Conservation (phyloP, 768 basidiomycete genomes). For the Pulveroboletus sp. region DNA sequence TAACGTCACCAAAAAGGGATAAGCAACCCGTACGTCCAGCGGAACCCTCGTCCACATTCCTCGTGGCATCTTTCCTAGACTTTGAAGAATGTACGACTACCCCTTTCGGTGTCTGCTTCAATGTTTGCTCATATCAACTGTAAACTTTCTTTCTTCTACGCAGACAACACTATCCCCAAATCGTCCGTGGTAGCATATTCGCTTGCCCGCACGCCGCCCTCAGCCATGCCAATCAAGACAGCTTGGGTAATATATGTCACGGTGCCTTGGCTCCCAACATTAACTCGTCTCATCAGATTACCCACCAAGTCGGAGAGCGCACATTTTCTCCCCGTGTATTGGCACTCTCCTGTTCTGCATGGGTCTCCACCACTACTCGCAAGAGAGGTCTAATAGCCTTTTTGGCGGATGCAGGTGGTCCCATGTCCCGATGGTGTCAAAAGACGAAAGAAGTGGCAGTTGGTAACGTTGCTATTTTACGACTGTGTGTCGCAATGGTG, state of each 20-base stretch:
- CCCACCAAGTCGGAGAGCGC: constrained; percentile 34
- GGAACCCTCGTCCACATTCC: constrained; percentile 39
- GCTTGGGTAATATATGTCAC: constrained; percentile 40
- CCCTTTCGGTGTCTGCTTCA: neutral
- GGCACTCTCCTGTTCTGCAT: constrained; percentile 41
- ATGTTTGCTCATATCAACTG: neutral
- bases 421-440: constrained; percentile 30
- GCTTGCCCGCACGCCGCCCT: constrained; percentile 32
- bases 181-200: constrained; percentile 34
- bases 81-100: constrained; percentile 55
- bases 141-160: constrained; percentile 39
- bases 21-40: constrained; percentile 17
- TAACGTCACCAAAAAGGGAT: constrained; percentile 28
- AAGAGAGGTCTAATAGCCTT: constrained; percentile 44
- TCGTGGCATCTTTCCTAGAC: constrained; percentile 55
- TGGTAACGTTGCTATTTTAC: constrained; percentile 50
- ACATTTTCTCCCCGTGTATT: constrained; percentile 45
- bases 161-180: constrained; percentile 36
- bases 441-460: constrained; percentile 40
- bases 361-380: constrained; percentile 26
- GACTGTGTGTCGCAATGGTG: constrained; percentile 39
- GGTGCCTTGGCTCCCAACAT: neutral
- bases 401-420: constrained; percentile 46
- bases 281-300: constrained; percentile 14
- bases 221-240: constrained; percentile 17